Evolutionary conservation across 2,329 filamentous ascomycete genomes (phyloP).

Genomic region (Paraconiothyrium brasiliense): DNA sequence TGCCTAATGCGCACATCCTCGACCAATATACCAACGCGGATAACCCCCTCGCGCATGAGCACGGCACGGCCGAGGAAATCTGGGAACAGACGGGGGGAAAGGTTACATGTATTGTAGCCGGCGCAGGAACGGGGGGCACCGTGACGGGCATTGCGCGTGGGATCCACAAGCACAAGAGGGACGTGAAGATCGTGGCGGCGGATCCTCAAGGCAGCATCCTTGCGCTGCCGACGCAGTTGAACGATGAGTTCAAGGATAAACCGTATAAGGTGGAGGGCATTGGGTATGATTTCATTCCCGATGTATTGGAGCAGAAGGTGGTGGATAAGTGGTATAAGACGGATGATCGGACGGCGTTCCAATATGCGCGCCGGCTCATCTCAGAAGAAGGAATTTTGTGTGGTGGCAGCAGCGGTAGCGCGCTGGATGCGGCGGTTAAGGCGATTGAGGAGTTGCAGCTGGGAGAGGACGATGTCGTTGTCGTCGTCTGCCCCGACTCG

Average conservation of each 20-base stretch:
- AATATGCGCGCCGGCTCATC: constrained; percentile 88
- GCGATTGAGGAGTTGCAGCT: constrained; percentile 81
- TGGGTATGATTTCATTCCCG: constrained; percentile 97
- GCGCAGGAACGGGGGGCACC: constrained; percentile 94
- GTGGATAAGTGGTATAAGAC: constrained; percentile 99
- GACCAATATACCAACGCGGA: constrained; percentile 94
- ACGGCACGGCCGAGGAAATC: constrained; percentile 94
- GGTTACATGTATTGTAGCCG: constrained; percentile 84
- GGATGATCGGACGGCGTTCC: constrained; percentile 89
- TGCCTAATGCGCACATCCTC: constrained; percentile 95
- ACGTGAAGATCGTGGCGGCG: constrained; percentile 89
- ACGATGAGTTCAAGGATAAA: constrained; percentile 81
- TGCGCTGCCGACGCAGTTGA: constrained; percentile 80
- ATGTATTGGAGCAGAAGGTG: constrained; percentile 81
- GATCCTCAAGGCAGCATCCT: constrained; percentile 94
- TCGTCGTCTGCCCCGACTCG: constrained; percentile 92
- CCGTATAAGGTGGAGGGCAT: constrained; percentile 98
- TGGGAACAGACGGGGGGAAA: constrained; percentile 89
- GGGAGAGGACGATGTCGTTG: constrained; percentile 83
- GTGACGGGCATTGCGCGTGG: constrained; percentile 89
- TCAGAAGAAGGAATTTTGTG: constrained; percentile 93
- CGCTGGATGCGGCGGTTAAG: constrained; percentile 81
- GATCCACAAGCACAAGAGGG: constrained; percentile 83
- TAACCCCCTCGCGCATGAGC: constrained; percentile 93
- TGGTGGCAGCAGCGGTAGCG: constrained; percentile 92